phyloP scores from a whole-genome alignment of 352 stramenopile species.

The Pythium apleroticum region DNA sequence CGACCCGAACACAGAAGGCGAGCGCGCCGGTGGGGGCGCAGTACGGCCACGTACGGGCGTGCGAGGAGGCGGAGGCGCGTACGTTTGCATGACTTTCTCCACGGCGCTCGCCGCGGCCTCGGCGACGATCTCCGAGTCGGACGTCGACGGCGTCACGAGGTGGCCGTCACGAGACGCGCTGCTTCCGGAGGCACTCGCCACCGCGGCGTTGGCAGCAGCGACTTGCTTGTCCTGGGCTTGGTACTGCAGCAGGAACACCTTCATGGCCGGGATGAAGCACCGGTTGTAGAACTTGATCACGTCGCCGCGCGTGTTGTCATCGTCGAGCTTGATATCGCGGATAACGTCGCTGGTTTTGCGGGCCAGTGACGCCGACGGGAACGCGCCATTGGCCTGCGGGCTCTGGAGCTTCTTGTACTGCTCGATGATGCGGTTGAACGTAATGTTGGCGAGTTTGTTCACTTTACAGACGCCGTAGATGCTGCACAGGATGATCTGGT shows the following conservation, averaged over 20 bases:
- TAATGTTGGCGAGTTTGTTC: slow-evolving; percentile 64
- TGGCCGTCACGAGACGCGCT: slow-evolving; percentile 31
- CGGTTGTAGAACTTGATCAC: slow-evolving; percentile 91
- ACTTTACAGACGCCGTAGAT: slow-evolving; percentile 88
- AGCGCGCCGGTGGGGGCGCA: slow-evolving; percentile 18
- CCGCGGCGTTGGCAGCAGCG: slow-evolving; percentile 64
- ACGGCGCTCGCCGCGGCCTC: slow-evolving; percentile 69
- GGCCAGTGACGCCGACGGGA: slow-evolving; percentile 31
- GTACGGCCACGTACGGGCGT: slow-evolving; percentile 44
- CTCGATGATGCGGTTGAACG: slow-evolving; percentile 79
- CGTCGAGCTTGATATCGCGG: slow-evolving; percentile 74
- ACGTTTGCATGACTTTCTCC: slow-evolving; percentile 60
- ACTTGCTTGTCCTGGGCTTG: slow-evolving; percentile 82
- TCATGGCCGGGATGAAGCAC: slow-evolving; percentile 83
- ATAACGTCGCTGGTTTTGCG: slow-evolving; percentile 66
- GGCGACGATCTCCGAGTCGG: slow-evolving; percentile 79
- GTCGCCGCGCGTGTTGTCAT: slow-evolving; percentile 56
- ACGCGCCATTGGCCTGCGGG: slow-evolving; percentile 34
- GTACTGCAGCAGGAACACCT: slow-evolving; percentile 86
- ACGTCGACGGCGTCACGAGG: slow-evolving; percentile 51
- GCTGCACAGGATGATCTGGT: slow-evolving; percentile 81
- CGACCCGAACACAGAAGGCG: slow-evolving; percentile 46
- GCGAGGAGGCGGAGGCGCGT: slow-evolving; percentile 25
- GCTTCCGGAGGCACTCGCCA: slow-evolving; percentile 36
- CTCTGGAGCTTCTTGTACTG: slow-evolving; percentile 71